A percentile compares a stretch with the other conserved stretches of the same genome.
These are phyloP conservation scores for Hypoxylon sp. DNA, from an alignment of 2,329 filamentous ascomycete genomes.

Conservation along the genomic window DNA sequence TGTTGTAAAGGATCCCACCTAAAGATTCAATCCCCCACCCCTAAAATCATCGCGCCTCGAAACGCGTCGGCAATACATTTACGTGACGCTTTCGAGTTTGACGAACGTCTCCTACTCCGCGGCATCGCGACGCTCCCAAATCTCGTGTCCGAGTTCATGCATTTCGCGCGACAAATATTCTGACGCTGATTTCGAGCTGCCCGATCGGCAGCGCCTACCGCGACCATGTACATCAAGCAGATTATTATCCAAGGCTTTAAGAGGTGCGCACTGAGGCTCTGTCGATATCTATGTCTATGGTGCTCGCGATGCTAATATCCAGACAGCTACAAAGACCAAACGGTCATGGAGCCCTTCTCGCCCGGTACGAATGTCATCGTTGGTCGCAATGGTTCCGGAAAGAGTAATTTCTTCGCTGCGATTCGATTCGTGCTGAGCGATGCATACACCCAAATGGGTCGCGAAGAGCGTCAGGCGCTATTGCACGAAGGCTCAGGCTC, in stretches of 20 bases:
- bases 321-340: conserved; percentile 97
- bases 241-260: conserved; percentile 99
- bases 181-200: conserved; percentile 51
- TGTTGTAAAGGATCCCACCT: conserved; percentile 5
- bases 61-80: conserved; percentile 47
- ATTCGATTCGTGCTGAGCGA: conserved; percentile 99
- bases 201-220: conserved; percentile 52
- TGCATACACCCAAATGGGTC: conserved; percentile 94
- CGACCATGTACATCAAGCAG: conserved; percentile 97
- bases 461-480: conserved; percentile 94
- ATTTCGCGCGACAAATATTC: conserved; percentile 45
- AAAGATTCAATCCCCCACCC: conserved; percentile 31
- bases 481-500: conserved; percentile 98
- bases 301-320: conserved; percentile 44
- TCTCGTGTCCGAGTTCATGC: conserved; percentile 23
- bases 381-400: conserved; percentile 98
- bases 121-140: conserved; percentile 40
- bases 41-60: conserved; percentile 45
- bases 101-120: conserved; percentile 25
- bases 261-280: conserved; percentile 70
- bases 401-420: conserved; percentile 99
- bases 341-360: conserved; percentile 97
- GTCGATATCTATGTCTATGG: conserved; percentile 34
- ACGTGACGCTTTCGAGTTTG: conserved; percentile 46
- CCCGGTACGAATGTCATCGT: conserved; percentile 98